Percentiles rank a stretch among this genome's conserved stretches.
These are phyloP conservation scores for Endocalyx cinctus DNA, from an alignment of 2,329 filamentous ascomycete genomes.

Conservation along the genomic window DNA sequence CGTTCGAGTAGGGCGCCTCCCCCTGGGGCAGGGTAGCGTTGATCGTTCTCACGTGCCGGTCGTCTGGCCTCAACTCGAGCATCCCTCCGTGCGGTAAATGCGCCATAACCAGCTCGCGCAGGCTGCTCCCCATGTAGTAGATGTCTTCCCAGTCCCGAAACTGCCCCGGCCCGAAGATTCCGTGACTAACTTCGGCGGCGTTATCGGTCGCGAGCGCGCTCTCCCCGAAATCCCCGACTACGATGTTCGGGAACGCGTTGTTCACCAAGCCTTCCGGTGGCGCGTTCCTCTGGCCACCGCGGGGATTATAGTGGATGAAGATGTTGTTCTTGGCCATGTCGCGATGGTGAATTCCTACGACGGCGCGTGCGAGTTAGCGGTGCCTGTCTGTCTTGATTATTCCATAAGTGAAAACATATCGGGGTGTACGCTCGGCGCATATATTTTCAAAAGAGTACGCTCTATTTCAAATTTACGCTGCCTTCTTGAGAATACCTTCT, in stretches of 20 bases:
- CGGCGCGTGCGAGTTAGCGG: conserved; percentile 1
- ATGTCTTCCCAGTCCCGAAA: conserved; percentile 6
- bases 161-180: no score
- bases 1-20: conserved; percentile 4
- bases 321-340: conserved; percentile 3
- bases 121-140: conserved; percentile 1
- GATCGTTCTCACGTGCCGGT: neutral
- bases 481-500: neutral
- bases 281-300: neutral
- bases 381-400: neutral
- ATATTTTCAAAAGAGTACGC: no score
- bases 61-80: neutral
- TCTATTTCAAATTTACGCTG: neutral
- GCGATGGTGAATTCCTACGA: conserved; percentile 3
- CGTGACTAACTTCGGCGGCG: no score
- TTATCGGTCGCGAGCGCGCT: neutral
- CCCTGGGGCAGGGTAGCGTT: neutral
- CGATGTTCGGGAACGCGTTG: conserved; percentile 6
- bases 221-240: conserved; percentile 6
- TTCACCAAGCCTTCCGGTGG: neutral
- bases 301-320: conserved; percentile 6
- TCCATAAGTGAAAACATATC: no score
- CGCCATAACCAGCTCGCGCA: conserved; percentile 3
- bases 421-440: no score
- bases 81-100: neutral